These are phyloP conservation scores for Globisporangium rhizosaccharum DNA, from an alignment of 352 stramenopile species.

Conservation along the genomic window DNA sequence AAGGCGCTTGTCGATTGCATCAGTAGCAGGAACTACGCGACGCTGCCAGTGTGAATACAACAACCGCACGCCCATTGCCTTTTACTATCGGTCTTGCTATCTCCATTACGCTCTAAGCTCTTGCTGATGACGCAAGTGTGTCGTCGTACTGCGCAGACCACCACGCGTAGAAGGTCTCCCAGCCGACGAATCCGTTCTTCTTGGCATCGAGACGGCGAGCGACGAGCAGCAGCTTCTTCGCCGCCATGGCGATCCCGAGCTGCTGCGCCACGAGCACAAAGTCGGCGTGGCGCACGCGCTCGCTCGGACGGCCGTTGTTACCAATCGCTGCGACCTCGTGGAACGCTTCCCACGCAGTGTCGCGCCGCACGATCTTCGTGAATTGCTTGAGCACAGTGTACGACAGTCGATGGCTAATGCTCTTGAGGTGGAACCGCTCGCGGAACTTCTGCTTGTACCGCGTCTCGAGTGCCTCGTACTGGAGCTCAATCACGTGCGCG, in stretches of 20 bases:
- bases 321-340: slow-evolving; percentile 18
- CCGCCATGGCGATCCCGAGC: slow-evolving; percentile 29
- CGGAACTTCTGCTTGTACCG: slow-evolving; percentile 43
- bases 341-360: slow-evolving; percentile 53
- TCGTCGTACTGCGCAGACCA: slow-evolving; percentile 43
- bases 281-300: slow-evolving; percentile 31
- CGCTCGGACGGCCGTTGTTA: slow-evolving; percentile 12
- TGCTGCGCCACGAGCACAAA: slow-evolving; percentile 41
- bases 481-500: slow-evolving; percentile 52
- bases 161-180: slow-evolving; percentile 64
- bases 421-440: slow-evolving; percentile 51
- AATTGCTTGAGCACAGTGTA: slow-evolving; percentile 57
- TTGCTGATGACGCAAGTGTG: not conserved
- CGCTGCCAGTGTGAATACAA: too few species aligned
- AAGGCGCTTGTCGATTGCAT: too few species aligned
- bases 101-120: too few species aligned
- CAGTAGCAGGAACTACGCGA: too few species aligned
- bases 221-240: slow-evolving; percentile 41
- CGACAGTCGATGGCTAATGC: slow-evolving; percentile 58
- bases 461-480: slow-evolving; percentile 47
- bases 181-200: slow-evolving; percentile 50
- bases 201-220: slow-evolving; percentile 39
- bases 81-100: too few species aligned
- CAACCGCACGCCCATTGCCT: too few species aligned
- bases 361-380: slow-evolving; percentile 54